Percentiles rank a stretch among this genome's conserved stretches.
phyloP scores from a whole-genome alignment of 768 basidiomycete species.

The Rhizopogon rudus region DNA sequence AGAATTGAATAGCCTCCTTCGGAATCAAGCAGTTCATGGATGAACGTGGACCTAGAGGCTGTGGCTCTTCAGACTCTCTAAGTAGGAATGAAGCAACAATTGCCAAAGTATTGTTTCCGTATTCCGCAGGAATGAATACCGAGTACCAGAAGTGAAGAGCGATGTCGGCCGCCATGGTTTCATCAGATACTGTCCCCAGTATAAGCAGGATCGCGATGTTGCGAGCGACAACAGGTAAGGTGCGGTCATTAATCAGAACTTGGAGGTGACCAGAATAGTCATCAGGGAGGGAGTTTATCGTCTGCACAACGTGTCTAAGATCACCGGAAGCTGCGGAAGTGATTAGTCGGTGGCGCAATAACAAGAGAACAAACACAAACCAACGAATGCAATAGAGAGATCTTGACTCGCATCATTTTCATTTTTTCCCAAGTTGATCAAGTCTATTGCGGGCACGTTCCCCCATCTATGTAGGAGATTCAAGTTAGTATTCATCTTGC shows the following conservation, averaged over 20 bases:
- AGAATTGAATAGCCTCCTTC: not conserved
- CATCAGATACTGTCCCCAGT: constrained; percentile 29
- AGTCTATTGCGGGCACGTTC: constrained; percentile 30
- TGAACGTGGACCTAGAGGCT: constrained; percentile 10
- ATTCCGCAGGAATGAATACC: constrained; percentile 32
- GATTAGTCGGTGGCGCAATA: not conserved
- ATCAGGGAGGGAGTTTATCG: constrained; percentile 37
- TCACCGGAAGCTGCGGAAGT: constrained; percentile 41
- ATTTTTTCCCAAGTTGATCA: constrained; percentile 22
- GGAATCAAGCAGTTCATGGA: constrained; percentile 12
- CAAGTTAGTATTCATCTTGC: not conserved
- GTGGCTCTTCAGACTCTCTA: not conserved
- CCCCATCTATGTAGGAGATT: constrained; percentile 21
- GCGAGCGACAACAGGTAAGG: constrained; percentile 26
- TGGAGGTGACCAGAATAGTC: constrained; percentile 35
- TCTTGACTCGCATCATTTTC: constrained; percentile 12
- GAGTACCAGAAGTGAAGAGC: constrained; percentile 50
- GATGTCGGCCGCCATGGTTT: constrained; percentile 32
- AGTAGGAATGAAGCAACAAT: constrained; percentile 16
- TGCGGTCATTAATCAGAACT: constrained; percentile 39
- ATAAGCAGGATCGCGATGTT: constrained; percentile 41
- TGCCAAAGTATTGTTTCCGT: constrained; percentile 17
- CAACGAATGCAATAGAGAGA: constrained; percentile 20
- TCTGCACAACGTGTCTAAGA: constrained; percentile 38
- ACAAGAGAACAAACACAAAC: constrained; percentile 6